These are phyloP conservation scores for Talaromyces sp. DNA, from an alignment of 2,329 filamentous ascomycete genomes.

Conservation along the genomic window DNA sequence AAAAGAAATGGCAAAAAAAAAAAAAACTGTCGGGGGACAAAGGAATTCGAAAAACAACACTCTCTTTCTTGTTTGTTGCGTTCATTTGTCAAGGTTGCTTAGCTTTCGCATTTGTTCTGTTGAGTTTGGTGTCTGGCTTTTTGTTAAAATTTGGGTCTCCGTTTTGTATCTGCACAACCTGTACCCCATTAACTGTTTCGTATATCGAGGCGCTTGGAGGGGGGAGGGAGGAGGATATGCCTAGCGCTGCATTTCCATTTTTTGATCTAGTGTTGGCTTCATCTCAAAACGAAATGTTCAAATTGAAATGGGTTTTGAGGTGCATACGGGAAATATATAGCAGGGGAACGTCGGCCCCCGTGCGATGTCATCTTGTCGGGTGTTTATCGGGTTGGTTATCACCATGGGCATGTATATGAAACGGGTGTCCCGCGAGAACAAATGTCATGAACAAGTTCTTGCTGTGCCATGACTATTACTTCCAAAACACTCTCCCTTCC, in stretches of 20 bases:
- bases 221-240: too few relatives aligned
- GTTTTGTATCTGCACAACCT: conserved; percentile 1
- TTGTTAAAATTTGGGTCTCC: not conserved
- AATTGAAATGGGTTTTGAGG: not conserved
- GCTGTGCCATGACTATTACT: not conserved
- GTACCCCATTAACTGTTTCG: conserved; percentile 6
- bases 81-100: not conserved
- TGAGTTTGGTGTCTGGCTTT: not conserved
- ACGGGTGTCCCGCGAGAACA: not conserved
- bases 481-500: conserved; percentile 46
- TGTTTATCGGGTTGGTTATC: not conserved
- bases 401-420: not conserved
- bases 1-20: not conserved
- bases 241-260: not conserved
- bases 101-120: not conserved
- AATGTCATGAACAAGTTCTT: not conserved
- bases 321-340: not conserved
- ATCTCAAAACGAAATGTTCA: not conserved
- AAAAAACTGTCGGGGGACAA: not conserved
- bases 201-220: not conserved
- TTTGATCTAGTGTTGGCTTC: not conserved
- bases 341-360: not conserved
- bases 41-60: not conserved
- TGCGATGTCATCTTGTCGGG: not conserved
- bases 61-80: not conserved